These are phyloP conservation scores for Lantana camara DNA, from an alignment of 257 asterid genomes.

Conservation along the genomic window DNA sequence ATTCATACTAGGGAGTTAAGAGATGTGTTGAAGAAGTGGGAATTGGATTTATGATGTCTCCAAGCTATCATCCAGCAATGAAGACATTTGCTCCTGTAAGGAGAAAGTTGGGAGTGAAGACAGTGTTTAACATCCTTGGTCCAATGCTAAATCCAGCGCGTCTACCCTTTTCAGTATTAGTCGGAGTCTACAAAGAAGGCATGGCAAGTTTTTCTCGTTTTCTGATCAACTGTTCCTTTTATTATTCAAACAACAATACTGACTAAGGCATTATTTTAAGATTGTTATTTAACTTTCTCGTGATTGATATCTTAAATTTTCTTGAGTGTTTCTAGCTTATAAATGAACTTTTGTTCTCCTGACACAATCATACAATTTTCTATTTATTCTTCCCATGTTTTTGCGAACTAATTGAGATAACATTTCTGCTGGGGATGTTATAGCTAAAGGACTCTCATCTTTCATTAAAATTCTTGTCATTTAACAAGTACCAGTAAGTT, in stretches of 20 bases:
- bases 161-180: conserved; percentile 73
- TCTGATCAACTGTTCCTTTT: too few relatives aligned
- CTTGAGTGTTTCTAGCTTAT: neutral
- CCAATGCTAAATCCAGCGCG: conserved; percentile 87
- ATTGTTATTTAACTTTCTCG: too few relatives aligned
- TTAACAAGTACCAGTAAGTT: too few relatives aligned
- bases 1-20: conserved; percentile 52
- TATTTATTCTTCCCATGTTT: too few relatives aligned
- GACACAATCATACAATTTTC: too few relatives aligned
- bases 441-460: too few relatives aligned
- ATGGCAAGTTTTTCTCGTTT: conserved; percentile 38
- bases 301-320: too few relatives aligned
- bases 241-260: too few relatives aligned
- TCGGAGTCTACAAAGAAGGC: conserved; percentile 78
- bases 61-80: conserved; percentile 87
- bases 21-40: conserved; percentile 66
- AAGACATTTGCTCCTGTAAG: conserved; percentile 77
- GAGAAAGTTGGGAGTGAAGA: conserved; percentile 73
- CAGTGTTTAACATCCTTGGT: conserved; percentile 77
- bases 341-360: neutral
- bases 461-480: too few relatives aligned
- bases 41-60: conserved; percentile 91
- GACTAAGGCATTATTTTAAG: too few relatives aligned
- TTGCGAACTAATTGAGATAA: too few relatives aligned
- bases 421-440: too few relatives aligned